Evolutionary conservation across 1,284 basidiomycete species (phyloP), one percentile per base, ranked within the genome.

Genomic region (Apiotrichum veenhuisii): DNA sequence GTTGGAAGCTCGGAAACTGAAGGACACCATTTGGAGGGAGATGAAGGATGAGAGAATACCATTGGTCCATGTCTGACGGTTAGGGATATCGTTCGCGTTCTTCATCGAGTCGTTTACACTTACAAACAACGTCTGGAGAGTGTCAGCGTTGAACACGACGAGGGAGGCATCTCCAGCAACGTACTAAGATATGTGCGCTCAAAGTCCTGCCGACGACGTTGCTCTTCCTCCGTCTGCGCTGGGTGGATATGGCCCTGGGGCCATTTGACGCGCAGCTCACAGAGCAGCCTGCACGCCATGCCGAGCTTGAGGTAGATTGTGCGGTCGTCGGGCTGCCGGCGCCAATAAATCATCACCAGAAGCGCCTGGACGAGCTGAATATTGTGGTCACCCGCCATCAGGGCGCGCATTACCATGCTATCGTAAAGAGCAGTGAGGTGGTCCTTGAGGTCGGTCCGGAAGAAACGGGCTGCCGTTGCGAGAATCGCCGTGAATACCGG

Each of bases 401-500:
- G 30, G 43, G 59, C 36, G 47, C 57, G 48, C 30, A 34, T 54
- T 50, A 71, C 45, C 12, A 65, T 55, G 3, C 5, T 26, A 20
- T 66, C 63, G 15, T 61, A 52, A 36, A 61, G 53, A 1, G 36
- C 46, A 42, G 50, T 50, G 0, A 64, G 26, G 9, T 57, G 43
- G 0, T 38, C 47, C 20, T 50, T 58, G 5, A 69, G 52, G 0
- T 58, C 52, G 2, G 62, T 61, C 11, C 54, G 57, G 15, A 57
- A 55, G 37, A 64, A 66, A 11, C 62, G 61, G 15, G 61, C 25
- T 12, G 66, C 49, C 0, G 63, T 66, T 9, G 55, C 60, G 11
- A 71, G 52, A 34, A 69, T 61, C 1, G 65, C 64, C 3, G 65
- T 61, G 51, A 68, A 62, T 7, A 71, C 58, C 0, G 41, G 18